Evolutionary conservation across 225 moss, liverwort and hornwort species (phyloP).

Genomic region (Pseudisothecium myosuroides): DNA sequence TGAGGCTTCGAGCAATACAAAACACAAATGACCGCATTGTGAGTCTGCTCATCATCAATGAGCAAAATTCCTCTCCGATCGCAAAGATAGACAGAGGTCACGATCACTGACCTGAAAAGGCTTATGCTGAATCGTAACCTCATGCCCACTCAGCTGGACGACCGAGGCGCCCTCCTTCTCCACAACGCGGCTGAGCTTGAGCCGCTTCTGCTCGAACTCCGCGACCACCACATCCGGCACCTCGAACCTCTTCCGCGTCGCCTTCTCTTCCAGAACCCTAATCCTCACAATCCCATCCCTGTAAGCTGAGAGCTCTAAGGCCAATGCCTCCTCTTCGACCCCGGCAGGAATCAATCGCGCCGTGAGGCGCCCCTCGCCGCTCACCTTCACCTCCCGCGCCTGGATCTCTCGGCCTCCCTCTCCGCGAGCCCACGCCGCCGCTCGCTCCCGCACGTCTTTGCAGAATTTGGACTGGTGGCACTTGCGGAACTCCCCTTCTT

Average conservation of each 20-base stretch:
- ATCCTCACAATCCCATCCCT: conserved; percentile 67
- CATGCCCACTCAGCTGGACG: conserved; percentile 51
- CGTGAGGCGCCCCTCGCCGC: conserved; percentile 46
- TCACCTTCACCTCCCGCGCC: conserved; percentile 49
- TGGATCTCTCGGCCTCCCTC: conserved; percentile 33
- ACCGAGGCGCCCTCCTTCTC: conserved; percentile 55
- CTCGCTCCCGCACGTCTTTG: conserved; percentile 61
- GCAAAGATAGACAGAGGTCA: background rate
- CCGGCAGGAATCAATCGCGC: conserved; percentile 41
- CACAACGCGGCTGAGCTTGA: conserved; percentile 45
- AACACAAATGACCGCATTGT: background rate
- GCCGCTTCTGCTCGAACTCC: conserved; percentile 53
- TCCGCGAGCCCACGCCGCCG: conserved; percentile 32
- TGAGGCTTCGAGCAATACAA: background rate
- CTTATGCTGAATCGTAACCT: conserved; percentile 62
- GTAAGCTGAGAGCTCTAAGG: conserved; percentile 68
- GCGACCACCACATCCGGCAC: conserved; percentile 73
- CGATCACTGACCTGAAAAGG: conserved; percentile 61
- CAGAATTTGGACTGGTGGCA: conserved; percentile 82
- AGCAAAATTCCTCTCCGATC: background rate
- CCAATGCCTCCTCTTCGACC: conserved; percentile 35
- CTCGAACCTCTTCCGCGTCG: conserved; percentile 62
- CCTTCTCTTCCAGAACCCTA: conserved; percentile 69
- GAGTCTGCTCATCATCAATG: background rate
- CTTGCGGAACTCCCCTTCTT: conserved; percentile 77